Evolutionary conservation across 495 filamentous ascomycete species (phyloP).

Genomic region (Glonium stellatum): DNA sequence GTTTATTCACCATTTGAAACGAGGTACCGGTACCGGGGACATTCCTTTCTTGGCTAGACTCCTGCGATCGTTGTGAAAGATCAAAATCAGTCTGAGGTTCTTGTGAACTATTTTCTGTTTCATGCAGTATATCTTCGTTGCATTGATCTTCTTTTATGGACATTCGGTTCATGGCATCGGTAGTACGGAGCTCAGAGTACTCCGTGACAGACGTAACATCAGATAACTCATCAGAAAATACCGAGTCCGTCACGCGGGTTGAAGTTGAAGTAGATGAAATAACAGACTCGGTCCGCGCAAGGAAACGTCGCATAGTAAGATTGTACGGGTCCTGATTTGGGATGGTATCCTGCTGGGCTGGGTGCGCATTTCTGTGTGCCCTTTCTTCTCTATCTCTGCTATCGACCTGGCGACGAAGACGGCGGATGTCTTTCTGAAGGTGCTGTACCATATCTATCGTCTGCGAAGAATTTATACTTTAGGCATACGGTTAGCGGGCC

Average conservation of each 20-base stretch:
- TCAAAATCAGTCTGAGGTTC: not conserved
- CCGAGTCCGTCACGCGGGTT: conserved; percentile 5
- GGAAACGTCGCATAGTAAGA: conserved; percentile 6
- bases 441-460: conserved; percentile 10
- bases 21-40: too few relatives aligned
- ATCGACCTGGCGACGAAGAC: conserved; percentile 7
- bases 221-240: conserved; percentile 4
- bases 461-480: conserved; percentile 13
- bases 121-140: too few relatives aligned
- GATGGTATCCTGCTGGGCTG: not conserved
- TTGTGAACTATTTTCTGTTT: not conserved
- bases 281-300: conserved; percentile 3
- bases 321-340: not conserved
- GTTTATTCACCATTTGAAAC: not conserved
- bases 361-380: not conserved
- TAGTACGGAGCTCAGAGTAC: not conserved
- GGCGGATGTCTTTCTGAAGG: conserved; percentile 13
- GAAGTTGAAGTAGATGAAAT: conserved; percentile 1
- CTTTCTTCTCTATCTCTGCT: not conserved
- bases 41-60: not conserved
- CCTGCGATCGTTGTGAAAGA: not conserved
- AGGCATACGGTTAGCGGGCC: not conserved
- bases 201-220: not conserved
- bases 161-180: not conserved
- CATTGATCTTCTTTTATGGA: not conserved